Evolutionary conservation across 345 rosid species (phyloP).

Genomic region (Brassica nigra): DNA sequence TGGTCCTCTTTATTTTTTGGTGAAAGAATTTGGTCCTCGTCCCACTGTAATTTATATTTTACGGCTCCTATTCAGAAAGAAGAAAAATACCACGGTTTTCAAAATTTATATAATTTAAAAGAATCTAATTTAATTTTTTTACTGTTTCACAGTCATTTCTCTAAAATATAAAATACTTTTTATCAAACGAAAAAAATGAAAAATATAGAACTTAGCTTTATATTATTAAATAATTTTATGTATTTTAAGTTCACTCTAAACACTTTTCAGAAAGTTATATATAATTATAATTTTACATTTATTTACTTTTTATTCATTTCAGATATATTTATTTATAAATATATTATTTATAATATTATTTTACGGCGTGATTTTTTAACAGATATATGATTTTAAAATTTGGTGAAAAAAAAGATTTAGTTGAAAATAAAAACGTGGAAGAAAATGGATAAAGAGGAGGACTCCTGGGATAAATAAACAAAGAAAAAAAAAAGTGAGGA

Average conservation of each 20-base stretch:
- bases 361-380: too few species aligned
- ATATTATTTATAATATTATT: neutral
- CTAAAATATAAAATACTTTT: neutral
- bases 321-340: too few species aligned
- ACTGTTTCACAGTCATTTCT: neutral
- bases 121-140: too few species aligned
- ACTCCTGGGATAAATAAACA: conserved; percentile 31
- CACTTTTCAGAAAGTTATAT: neutral
- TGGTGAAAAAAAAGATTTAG: conserved; percentile 18
- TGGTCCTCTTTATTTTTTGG: neutral
- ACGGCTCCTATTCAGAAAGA: neutral
- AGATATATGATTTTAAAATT: conserved; percentile 2
- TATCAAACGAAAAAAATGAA: too few species aligned
- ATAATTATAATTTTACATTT: too few species aligned
- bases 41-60: neutral
- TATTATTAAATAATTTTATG: too few species aligned
- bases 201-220: too few species aligned
- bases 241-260: neutral
- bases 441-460: neutral
- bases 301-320: too few species aligned
- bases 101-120: neutral
- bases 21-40: neutral
- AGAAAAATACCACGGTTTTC: neutral
- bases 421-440: conserved; percentile 27
- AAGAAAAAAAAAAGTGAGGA: conserved; percentile 3